Evolutionary conservation across 202 grass and related monocot genomes (phyloP).

Genomic region (Elaeis oleifera): DNA sequence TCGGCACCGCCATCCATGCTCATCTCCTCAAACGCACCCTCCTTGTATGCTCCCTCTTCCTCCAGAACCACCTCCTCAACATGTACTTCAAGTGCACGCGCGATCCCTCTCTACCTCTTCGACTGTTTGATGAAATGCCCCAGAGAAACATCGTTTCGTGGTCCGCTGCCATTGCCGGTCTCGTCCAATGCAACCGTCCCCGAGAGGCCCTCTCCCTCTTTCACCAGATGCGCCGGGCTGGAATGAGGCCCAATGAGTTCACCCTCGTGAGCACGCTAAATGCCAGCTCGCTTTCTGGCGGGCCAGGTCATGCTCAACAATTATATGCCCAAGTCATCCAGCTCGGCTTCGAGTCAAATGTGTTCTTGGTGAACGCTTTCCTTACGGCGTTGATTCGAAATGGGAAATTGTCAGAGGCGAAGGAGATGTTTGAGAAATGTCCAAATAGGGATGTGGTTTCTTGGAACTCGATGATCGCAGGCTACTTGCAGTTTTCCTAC

Average conservation of each 20-base stretch:
- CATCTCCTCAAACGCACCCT: conserved; percentile 34
- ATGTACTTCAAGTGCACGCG: conserved; percentile 39
- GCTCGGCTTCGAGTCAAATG: conserved; percentile 42
- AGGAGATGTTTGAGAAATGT: conserved; percentile 26
- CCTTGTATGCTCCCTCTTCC: conserved; percentile 28
- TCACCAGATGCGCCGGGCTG: conserved; percentile 27
- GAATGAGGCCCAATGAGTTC: conserved; percentile 43
- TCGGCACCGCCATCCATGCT: conserved; percentile 32
- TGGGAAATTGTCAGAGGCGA: conserved; percentile 27
- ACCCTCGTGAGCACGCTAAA: conserved; percentile 51
- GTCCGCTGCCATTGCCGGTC: conserved; percentile 40
- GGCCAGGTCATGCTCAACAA: conserved; percentile 14
- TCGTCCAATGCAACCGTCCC: conserved; percentile 24
- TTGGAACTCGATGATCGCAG: conserved; percentile 56
- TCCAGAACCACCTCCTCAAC: conserved; percentile 58
- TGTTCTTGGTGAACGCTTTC: conserved; percentile 55
- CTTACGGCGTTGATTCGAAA: conserved; percentile 39
- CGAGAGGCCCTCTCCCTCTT: conserved; percentile 35
- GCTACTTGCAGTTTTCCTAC: conserved; percentile 27
- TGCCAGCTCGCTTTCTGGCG: conserved; percentile 29
- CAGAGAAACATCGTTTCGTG: conserved; percentile 45
- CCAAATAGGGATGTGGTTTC: conserved; percentile 28
- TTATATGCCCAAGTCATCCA: conserved; percentile 32
- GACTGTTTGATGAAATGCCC: conserved; percentile 62
- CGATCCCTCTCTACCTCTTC: conserved; percentile 22